Evolutionary conservation across 371 early-diverging fungal genomes (phyloP), one percentile per base, ranked within the genome.

Genomic region (Haplosporangium sp.): DNA sequence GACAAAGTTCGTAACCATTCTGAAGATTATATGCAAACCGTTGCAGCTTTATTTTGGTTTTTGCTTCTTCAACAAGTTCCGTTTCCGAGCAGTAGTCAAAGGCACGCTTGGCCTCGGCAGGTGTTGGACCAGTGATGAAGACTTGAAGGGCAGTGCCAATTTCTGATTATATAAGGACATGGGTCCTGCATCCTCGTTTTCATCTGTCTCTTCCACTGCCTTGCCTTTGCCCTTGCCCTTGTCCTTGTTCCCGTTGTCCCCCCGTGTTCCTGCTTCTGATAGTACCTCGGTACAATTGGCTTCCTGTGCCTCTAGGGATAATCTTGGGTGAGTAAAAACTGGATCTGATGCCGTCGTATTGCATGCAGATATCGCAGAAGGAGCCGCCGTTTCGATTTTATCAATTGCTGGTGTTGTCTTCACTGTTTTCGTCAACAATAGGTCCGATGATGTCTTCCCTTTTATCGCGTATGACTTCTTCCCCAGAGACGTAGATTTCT

Each of bases 61-160:
- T 2, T 50, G 65, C 58, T 69, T 69, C 47, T 63, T 69, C 40
- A 69, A 46, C 5, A 69, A 58, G 54, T 38, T 53, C 21, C 69
- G 69, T 56, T 69, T 69, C n/a, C 46, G 62, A 18, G 62, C 69
- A 37, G 53, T 41, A 10, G 69, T 62, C 43, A 69, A 29, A 1
- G 54, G 59, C 1, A 13, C 23, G 1, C 40, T 23, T 9, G 13
- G 4, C 29, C 29, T 29, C 4, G 42, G 6, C 16, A 16, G 41
- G 2, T 36, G 50, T 7, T 36, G 9, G 18, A n/a, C 29, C 46
- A 37, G 29, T 1, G 29, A 29, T 29, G 29, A 4, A 2, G 29
- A 29, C 45, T 45, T 50, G 50, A 9, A 50, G 18, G 10, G 12
- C 58, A 5, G 9, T 4, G 45, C 20, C 43, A 29, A 29, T 55